A percentile compares a stretch with the other conserved stretches of the same genome.
Evolutionary conservation across 1,284 basidiomycete species (phyloP).

Genomic region (Cystobasidium pallidum): DNA sequence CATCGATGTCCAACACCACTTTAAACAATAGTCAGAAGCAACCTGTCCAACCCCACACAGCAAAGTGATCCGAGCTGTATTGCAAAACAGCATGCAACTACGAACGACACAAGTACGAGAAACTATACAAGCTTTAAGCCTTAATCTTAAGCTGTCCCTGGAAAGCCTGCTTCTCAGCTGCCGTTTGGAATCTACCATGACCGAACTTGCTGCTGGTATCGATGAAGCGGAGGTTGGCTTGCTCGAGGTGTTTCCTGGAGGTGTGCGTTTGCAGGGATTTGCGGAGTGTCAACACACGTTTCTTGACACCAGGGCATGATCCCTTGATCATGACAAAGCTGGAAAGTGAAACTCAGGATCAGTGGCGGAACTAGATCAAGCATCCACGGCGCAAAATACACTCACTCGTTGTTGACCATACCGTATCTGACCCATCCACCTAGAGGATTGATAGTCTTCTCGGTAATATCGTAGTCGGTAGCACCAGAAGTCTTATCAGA

Average conservation of each 20-base stretch:
- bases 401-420: constrained; percentile 97
- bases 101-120: background rate
- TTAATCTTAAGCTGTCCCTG: constrained; percentile 63
- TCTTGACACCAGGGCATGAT: constrained; percentile 91
- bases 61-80: no score
- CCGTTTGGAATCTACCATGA: constrained; percentile 89
- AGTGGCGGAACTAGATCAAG: background rate
- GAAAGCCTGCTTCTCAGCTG: constrained; percentile 93
- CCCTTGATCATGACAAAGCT: constrained; percentile 64
- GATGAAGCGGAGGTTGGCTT: constrained; percentile 98
- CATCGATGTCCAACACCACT: no score
- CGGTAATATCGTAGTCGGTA: constrained; percentile 89
- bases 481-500: constrained; percentile 81
- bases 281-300: constrained; percentile 92
- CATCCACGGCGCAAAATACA: constrained; percentile 62
- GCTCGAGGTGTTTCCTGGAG: constrained; percentile 84
- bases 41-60: no score
- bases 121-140: constrained; percentile 22
- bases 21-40: no score
- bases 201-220: constrained; percentile 95
- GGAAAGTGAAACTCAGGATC: background rate
- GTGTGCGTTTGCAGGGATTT: constrained; percentile 55
- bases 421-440: constrained; percentile 99
- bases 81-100: no score
- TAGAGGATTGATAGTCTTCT: constrained; percentile 96